These are phyloP conservation scores for Chenopodium quinoa DNA, from an alignment of 148 eudicot species.

Conservation along the genomic window DNA sequence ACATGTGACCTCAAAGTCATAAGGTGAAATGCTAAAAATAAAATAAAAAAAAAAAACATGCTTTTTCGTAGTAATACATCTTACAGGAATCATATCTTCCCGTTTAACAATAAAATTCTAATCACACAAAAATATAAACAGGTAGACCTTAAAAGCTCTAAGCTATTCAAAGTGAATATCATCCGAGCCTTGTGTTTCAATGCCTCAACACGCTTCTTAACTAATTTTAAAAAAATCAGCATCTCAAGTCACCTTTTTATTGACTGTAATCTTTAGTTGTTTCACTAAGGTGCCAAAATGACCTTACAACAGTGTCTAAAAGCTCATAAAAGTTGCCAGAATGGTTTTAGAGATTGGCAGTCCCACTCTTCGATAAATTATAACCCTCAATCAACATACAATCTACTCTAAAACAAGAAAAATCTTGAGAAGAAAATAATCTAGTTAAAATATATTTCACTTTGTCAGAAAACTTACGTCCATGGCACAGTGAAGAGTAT, in stretches of 20 bases:
- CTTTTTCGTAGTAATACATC: not conserved
- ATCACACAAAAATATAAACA: too few relatives aligned
- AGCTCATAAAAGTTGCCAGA: not conserved
- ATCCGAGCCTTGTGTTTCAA: not conserved
- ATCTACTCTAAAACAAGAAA: not conserved
- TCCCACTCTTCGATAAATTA: not conserved
- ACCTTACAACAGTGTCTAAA: not conserved
- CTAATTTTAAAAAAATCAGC: not conserved
- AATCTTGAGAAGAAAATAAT: not conserved
- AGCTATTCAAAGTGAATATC: too few relatives aligned
- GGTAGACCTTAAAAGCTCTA: too few relatives aligned
- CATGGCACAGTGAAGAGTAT: constrained; percentile 97
- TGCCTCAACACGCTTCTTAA: not conserved
- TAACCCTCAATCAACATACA: not conserved
- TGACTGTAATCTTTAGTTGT: not conserved
- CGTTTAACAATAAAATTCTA: too few relatives aligned
- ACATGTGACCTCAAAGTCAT: too few relatives aligned
- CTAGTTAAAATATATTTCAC: not conserved
- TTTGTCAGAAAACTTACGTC: constrained; percentile 64
- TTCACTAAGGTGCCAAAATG: not conserved
- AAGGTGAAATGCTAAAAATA: too few relatives aligned
- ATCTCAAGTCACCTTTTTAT: not conserved
- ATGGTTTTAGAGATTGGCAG: not conserved
- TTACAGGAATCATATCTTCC: not conserved
- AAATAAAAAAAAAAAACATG: too few relatives aligned